Evolutionary conservation across 148 eudicot species (phyloP).

Genomic region (Polygonum maritimum): DNA sequence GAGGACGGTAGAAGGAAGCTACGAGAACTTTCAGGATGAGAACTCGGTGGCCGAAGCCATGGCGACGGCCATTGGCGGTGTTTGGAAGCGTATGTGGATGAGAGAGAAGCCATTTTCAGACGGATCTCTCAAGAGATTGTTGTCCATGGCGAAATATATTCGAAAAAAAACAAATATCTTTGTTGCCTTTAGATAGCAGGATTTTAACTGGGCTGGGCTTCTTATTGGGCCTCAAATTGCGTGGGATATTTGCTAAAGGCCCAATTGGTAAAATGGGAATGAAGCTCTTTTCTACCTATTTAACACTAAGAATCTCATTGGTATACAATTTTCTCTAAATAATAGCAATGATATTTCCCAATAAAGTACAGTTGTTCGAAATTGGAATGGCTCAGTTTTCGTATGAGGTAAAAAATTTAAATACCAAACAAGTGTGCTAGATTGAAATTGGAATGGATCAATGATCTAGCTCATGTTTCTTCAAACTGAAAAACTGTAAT

Average conservation of each 20-base stretch:
- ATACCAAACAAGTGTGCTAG: no score
- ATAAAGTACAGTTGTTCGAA: no score
- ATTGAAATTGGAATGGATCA: no score
- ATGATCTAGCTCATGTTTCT: background rate
- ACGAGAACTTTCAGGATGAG: background rate
- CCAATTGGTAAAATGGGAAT: no score
- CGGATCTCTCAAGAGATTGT: background rate
- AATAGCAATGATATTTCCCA: no score
- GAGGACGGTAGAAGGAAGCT: background rate
- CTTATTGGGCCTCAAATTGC: background rate
- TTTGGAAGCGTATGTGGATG: constrained; percentile 9
- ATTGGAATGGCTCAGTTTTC: no score
- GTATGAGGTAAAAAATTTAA: no score
- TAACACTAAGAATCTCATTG: no score
- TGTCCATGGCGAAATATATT: background rate
- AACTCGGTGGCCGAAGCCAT: background rate
- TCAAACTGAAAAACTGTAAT: background rate
- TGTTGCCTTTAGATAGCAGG: background rate
- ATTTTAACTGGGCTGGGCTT: background rate
- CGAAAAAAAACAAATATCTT: background rate
- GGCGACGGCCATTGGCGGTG: background rate
- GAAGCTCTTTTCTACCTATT: no score
- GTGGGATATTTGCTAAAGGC: background rate
- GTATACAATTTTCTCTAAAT: no score
- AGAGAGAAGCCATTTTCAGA: constrained; percentile 7